Evolutionary conservation across 2,329 filamentous ascomycete species (phyloP).

Genomic region (Claviceps cyperi): DNA sequence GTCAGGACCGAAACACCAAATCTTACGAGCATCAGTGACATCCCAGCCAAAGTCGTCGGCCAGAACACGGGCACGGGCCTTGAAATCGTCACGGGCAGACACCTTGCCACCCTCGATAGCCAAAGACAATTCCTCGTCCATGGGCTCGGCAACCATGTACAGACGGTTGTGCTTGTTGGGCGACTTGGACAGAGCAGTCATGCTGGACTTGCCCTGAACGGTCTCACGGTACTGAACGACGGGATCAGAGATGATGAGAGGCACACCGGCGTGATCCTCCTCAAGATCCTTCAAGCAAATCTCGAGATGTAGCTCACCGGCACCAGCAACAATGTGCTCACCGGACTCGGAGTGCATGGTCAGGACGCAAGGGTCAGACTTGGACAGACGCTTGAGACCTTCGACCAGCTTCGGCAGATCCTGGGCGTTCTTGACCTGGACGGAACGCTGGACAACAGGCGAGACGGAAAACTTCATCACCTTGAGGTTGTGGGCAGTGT

Average conservation of each 20-base stretch:
- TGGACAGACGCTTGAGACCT: conserved; percentile 99
- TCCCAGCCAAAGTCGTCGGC: conserved; percentile 98
- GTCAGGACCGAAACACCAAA: conserved; percentile 99
- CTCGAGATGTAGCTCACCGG: conserved; percentile 97
- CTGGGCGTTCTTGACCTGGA: conserved; percentile 99
- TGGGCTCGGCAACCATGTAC: conserved; percentile 83
- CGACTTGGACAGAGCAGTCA: conserved; percentile 96
- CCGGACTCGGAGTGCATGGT: conserved; percentile 80
- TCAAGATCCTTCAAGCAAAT: conserved; percentile 99
- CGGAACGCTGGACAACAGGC: conserved; percentile 93
- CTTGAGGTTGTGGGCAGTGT: conserved; percentile 99
- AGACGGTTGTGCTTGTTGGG: conserved; percentile 99
- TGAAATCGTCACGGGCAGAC: conserved; percentile 93
- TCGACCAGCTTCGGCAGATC: conserved; percentile 99
- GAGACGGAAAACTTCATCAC: conserved; percentile 99
- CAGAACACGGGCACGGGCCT: conserved; percentile 87
- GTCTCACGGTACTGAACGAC: conserved; percentile 99
- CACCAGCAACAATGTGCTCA: conserved; percentile 98
- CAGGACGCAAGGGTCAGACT: conserved; percentile 97
- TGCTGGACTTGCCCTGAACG: conserved; percentile 69
- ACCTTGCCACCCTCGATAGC: conserved; percentile 91
- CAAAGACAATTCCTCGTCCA: conserved; percentile 79
- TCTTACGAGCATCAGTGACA: conserved; percentile 99
- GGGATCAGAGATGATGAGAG: conserved; percentile 93
- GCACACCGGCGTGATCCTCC: conserved; percentile 97